Base-by-base conservation (phyloP, 257 asterid species). In the Solanum etuberosum region DNA sequence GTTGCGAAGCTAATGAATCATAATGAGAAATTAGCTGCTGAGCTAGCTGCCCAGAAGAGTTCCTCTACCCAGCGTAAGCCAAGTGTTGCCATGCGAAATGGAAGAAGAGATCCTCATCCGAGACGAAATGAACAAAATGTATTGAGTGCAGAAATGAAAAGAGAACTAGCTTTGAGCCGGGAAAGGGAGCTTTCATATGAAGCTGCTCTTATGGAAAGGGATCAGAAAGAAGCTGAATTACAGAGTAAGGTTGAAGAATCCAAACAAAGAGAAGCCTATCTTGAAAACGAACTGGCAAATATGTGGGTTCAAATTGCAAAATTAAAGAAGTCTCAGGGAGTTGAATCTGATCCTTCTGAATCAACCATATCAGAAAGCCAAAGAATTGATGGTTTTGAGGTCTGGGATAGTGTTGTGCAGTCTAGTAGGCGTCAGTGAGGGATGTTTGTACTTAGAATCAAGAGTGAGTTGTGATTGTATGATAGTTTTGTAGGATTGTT, bases 261-360 rank as follows among this genome's bases (percentile, higher is more conserved):
- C 29, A 96, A 96, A 89, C 98, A 96, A 88, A 94, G 95, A 90
- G 99, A 97, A 89, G 97, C 98, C 46, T 95, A 96, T 90, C 93
- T 97, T 18, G 99, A 97, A 92, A 96, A 96, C 35, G 99, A 97
- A 91, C 98, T 97, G 4, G 98, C 99, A 18, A 97, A 95, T 87
- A 97, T 97, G 99, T 97, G 98, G 98, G 92, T 97, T 91, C 97
- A 93, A 16, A 97, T 95, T 82, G 99, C 98, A 7, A 96, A 94
- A 92, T 93, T 96, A 14, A 95, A 94, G 86, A 96, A 92, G 88
- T 89, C 95, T 84, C 98, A 91, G 88, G 96, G 95, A 42, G 89
- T 61, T 31, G 97, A 93, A 35, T 88, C 77, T 80, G 97, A 93
- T 85, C 76, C 38, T 54, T 42, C 87, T 82, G 98, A 94, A 86